Evolutionary conservation across 208 protist species (phyloP), one percentile per base, ranked within the genome.

Genomic region (Tritrichomonas musculus): DNA sequence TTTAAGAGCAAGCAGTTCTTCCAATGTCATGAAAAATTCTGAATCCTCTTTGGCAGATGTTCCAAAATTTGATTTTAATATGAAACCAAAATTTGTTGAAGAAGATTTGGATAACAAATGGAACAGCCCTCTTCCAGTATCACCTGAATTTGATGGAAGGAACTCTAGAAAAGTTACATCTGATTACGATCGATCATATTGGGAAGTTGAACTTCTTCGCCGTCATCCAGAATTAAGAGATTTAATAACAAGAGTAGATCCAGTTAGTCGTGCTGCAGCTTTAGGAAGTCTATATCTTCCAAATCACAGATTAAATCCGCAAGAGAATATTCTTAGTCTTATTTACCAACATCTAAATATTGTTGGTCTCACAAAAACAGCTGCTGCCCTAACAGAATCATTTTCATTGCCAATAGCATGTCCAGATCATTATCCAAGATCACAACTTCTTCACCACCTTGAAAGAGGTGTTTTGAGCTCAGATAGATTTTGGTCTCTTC

Each of bases 401-500:
- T 60, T 88, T 33, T 25, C 27, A 47, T 88, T 88, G 47, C 44
- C 22, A 5, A 88, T 88, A 5, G 41, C 33, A 20, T 39, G 14
- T 39, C 77, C 77, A 2, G 4, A 13, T 33, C 77, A 88, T 57
- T 47, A 88, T 49, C 47, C 33, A 36, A 33, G 30, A n/a, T 88
- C 77, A 3, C 77, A 88, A 30, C 77, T 88, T n/a, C 14, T 88
- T 33, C 77, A 88, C 47, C 77, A 88, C 47, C 41, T 88, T 88
- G 77, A 88, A 57, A 25, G 77, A 47, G 77, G 77, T 53, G 47
- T 88, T 57, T 33, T 88, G 4, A 53, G 13, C 20, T 3, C 77
- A 13, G 77, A 88, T 88, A 20, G 77, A 8, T 88, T 88, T 30
- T 88, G 47, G 41, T 44, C 33, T n/a, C 47, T 88, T 39, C 41